Conservation (phyloP, 2,329 filamentous ascomycete genomes). For the Colletotrichum sp. region DNA sequence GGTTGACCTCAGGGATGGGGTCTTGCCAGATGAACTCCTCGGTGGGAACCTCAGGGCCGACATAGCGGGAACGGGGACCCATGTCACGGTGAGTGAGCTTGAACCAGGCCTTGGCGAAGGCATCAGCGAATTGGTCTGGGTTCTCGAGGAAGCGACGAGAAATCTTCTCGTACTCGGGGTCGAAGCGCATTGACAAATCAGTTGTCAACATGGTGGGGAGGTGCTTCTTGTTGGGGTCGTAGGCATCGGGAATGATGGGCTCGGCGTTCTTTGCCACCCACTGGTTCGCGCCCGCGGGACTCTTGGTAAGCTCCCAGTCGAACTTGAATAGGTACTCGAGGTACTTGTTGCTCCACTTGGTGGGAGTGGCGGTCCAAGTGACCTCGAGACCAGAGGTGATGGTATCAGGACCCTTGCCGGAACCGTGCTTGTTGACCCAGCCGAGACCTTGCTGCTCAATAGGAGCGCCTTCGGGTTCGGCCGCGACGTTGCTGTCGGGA, state of each 20-base stretch:
- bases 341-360: conserved; percentile 74
- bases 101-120: conserved; percentile 79
- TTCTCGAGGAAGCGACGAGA: conserved; percentile 73
- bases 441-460: conserved; percentile 74
- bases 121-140: conserved; percentile 71
- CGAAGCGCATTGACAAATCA: conserved; percentile 74
- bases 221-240: conserved; percentile 73
- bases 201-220: conserved; percentile 77
- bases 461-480: conserved; percentile 68
- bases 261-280: conserved; percentile 76
- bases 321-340: conserved; percentile 79
- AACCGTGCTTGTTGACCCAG: conserved; percentile 69
- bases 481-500: conserved; percentile 61
- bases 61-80: conserved; percentile 72
- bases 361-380: conserved; percentile 79
- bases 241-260: conserved; percentile 73
- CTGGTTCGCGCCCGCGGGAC: conserved; percentile 77
- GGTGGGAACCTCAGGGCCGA: conserved; percentile 75
- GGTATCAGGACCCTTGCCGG: conserved; percentile 72
- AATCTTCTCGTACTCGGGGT: conserved; percentile 78
- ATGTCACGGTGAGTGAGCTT: conserved; percentile 84
- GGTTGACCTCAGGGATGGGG: conserved; percentile 66
- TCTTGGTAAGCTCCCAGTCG: conserved; percentile 79
- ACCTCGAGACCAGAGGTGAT: conserved; percentile 82
- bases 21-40: conserved; percentile 80